Conservation (phyloP, 768 basidiomycete species). For the Fibroporia radiculosa region DNA sequence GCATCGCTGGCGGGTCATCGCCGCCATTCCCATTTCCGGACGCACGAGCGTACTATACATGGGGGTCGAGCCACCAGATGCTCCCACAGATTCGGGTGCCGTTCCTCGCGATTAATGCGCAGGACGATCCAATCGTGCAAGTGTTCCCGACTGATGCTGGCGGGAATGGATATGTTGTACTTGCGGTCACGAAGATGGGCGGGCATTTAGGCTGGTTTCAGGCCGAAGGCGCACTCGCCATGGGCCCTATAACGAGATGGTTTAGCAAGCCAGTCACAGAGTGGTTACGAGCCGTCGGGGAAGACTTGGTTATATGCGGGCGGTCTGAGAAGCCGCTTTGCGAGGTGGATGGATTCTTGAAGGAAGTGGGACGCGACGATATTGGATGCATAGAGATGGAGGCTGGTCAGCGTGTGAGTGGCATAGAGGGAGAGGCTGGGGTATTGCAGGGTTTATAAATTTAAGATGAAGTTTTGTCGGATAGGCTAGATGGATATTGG, state of each 20-base stretch:
- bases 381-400: conserved; percentile 53
- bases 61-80: conserved; percentile 53
- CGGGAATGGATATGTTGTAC: conserved; percentile 45
- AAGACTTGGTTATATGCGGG: conserved; percentile 36
- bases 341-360: conserved; percentile 52
- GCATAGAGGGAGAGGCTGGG: conserved; percentile 43
- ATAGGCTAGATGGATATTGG: not conserved
- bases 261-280: conserved; percentile 62
- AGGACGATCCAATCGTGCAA: conserved; percentile 70
- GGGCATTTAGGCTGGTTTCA: conserved; percentile 87
- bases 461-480: too few relatives aligned
- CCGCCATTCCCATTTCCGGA: conserved; percentile 39
- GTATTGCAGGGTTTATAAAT: conserved; percentile 53
- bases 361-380: conserved; percentile 47
- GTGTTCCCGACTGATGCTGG: conserved; percentile 47
- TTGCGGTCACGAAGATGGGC: conserved; percentile 57
- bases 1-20: conserved; percentile 57
- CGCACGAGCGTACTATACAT: conserved; percentile 39
- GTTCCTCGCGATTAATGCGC: conserved; percentile 68
- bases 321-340: conserved; percentile 27
- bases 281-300: conserved; percentile 55
- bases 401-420: conserved; percentile 46
- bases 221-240: conserved; percentile 25
- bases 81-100: conserved; percentile 59
- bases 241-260: conserved; percentile 31